These are phyloP conservation scores for Eutypa lata DNA, from an alignment of 2,329 filamentous ascomycete genomes.

Conservation along the genomic window DNA sequence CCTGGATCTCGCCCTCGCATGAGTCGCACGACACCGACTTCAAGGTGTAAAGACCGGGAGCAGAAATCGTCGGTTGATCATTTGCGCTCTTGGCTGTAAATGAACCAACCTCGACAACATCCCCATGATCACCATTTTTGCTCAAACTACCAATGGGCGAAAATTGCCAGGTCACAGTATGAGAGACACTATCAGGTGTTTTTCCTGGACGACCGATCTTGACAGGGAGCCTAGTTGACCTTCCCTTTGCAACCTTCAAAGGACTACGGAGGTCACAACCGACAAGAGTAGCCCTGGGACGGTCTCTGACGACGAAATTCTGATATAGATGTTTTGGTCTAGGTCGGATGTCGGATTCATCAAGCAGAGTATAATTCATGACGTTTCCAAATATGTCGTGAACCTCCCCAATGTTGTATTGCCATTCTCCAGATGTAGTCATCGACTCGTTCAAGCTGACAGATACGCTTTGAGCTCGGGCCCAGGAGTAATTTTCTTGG, in stretches of 20 bases:
- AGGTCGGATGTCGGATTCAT: slow-evolving; percentile 65
- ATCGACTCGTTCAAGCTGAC: slow-evolving; percentile 92
- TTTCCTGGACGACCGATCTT: slow-evolving; percentile 63
- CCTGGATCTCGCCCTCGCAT: slow-evolving; percentile 84
- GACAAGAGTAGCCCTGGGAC: slow-evolving; percentile 68
- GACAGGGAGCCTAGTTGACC: slow-evolving; percentile 65
- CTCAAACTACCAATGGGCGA: slow-evolving; percentile 69
- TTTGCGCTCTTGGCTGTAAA: slow-evolving; percentile 59
- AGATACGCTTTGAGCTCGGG: slow-evolving; percentile 67
- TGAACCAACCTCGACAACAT: slow-evolving; percentile 53
- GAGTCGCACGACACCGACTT: slow-evolving; percentile 75
- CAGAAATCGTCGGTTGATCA: slow-evolving; percentile 66
- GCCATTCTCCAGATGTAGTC: slow-evolving; percentile 74
- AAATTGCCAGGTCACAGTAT: slow-evolving; percentile 79
- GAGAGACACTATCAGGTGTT: slow-evolving; percentile 58
- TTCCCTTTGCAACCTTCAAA: slow-evolving; percentile 77
- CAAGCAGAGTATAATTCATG: slow-evolving; percentile 67
- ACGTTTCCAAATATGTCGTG: slow-evolving; percentile 87
- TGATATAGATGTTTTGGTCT: slow-evolving; percentile 67
- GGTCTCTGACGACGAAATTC: slow-evolving; percentile 80
- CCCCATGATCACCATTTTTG: slow-evolving; percentile 66
- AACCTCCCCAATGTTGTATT: slow-evolving; percentile 88
- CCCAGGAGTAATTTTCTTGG: slow-evolving; percentile 76
- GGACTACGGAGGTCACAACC: slow-evolving; percentile 79
- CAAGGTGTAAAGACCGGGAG: slow-evolving; percentile 83